Evolutionary conservation across 2,329 filamentous ascomycete genomes (phyloP).

Genomic region (Penicillium sclerotigenum): DNA sequence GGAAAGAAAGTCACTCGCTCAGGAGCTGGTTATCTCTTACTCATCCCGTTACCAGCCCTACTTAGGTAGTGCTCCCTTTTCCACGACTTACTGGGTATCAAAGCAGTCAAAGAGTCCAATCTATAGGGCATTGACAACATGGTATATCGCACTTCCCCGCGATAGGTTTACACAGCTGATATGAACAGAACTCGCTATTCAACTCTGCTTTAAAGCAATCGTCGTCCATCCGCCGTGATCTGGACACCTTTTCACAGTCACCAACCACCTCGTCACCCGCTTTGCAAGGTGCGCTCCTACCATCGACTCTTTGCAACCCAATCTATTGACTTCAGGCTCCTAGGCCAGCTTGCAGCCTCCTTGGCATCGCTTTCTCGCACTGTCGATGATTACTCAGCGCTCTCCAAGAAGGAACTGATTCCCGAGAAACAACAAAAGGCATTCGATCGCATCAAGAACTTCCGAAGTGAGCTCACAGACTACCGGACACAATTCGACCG

Average conservation of each 20-base stretch:
- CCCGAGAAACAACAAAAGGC: slow-evolving; percentile 90
- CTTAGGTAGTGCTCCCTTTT: not conserved
- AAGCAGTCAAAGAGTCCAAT: not conserved
- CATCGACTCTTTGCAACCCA: not conserved
- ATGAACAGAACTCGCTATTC: slow-evolving; percentile 70
- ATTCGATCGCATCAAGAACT: slow-evolving; percentile 77
- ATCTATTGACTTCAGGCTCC: slow-evolving; percentile 33
- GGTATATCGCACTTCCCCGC: slow-evolving; percentile 1
- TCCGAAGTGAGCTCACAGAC: slow-evolving; percentile 75
- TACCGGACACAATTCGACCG: slow-evolving; percentile 75
- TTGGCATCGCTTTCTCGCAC: slow-evolving; percentile 81
- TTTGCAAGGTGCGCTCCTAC: slow-evolving; percentile 51
- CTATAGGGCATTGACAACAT: slow-evolving; percentile 13
- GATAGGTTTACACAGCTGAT: not conserved
- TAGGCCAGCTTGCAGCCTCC: slow-evolving; percentile 72
- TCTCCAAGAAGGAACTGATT: slow-evolving; percentile 85
- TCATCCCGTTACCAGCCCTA: not conserved
- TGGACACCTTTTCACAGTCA: slow-evolving; percentile 65
- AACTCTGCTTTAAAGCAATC: slow-evolving; percentile 84
- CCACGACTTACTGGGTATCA: not conserved
- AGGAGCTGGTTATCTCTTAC: not conserved
- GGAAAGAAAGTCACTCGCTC: not conserved
- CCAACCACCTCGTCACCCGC: slow-evolving; percentile 58
- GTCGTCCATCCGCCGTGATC: slow-evolving; percentile 72
- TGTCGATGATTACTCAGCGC: slow-evolving; percentile 83